These are phyloP conservation scores for Naganishia randhawae DNA, from an alignment of 768 basidiomycete genomes.

Conservation along the genomic window DNA sequence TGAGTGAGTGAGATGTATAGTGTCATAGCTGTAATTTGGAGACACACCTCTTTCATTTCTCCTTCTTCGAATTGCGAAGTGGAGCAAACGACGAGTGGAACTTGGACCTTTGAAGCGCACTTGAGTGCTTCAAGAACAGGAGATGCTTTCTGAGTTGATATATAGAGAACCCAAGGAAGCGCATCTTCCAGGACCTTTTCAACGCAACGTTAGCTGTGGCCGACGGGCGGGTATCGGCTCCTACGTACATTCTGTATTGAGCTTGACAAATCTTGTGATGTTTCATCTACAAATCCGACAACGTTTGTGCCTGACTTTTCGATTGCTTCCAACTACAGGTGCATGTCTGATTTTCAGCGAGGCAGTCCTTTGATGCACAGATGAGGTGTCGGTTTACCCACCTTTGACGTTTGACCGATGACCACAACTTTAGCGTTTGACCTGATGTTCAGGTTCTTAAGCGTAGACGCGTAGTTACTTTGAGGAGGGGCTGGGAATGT, in stretches of 20 bases:
- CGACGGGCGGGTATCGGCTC: too few species aligned
- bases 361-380: not conserved
- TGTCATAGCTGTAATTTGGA: not conserved
- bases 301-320: conserved; percentile 7
- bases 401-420: not conserved
- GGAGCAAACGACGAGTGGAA: conserved; percentile 15
- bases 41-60: conserved; percentile 5
- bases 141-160: conserved; percentile 1
- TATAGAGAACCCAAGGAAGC: conserved; percentile 2
- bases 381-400: not conserved
- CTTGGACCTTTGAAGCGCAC: conserved; percentile 2
- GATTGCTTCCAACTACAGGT: conserved; percentile 8
- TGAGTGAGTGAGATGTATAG: not conserved
- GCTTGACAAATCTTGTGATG: conserved; percentile 2
- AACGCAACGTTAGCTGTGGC: not conserved
- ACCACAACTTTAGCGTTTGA: conserved; percentile 9
- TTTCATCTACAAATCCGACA: conserved; percentile 11
- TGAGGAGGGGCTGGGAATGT: not conserved
- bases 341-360: not conserved
- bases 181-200: conserved; percentile 14
- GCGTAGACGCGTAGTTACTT: conserved; percentile 8
- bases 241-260: conserved; percentile 14
- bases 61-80: not conserved
- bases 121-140: conserved; percentile 14
- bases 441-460: conserved; percentile 7